Conservation (phyloP, 257 asterid species). For the Prunella vulgaris region DNA sequence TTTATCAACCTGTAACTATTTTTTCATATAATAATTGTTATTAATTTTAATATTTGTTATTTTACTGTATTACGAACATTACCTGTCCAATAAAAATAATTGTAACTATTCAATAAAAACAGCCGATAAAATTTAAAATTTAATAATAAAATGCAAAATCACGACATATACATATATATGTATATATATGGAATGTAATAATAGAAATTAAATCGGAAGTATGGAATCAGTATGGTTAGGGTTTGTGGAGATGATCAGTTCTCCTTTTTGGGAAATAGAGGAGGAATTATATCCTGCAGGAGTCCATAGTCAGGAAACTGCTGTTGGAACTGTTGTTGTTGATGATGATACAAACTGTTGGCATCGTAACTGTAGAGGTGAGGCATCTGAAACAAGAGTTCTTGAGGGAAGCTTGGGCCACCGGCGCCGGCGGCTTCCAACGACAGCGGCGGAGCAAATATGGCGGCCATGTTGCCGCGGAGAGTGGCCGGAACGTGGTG, state of each 20-base stretch:
- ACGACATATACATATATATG: no score
- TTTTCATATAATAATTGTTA: no score
- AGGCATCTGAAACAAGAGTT: constrained; percentile 39
- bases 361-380: constrained; percentile 29
- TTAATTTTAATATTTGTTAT: no score
- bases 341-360: constrained; percentile 24
- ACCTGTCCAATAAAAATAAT: no score
- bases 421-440: background rate
- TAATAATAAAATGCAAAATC: background rate
- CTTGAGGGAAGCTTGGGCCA: constrained; percentile 33
- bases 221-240: background rate
- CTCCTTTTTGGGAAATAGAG: constrained; percentile 42
- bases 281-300: constrained; percentile 48
- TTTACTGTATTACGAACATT: no score
- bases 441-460: constrained; percentile 35
- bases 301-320: constrained; percentile 47
- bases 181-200: background rate
- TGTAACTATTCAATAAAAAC: no score
- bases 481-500: constrained; percentile 65
- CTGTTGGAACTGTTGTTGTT: constrained; percentile 35
- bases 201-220: background rate
- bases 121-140: no score
- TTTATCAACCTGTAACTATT: no score
- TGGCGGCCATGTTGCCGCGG: constrained; percentile 56
- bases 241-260: constrained; percentile 10